Percentiles rank a stretch among this genome's conserved stretches.
phyloP scores from a whole-genome alignment of 495 filamentous ascomycete species.

The Lichenothelia convexa region DNA sequence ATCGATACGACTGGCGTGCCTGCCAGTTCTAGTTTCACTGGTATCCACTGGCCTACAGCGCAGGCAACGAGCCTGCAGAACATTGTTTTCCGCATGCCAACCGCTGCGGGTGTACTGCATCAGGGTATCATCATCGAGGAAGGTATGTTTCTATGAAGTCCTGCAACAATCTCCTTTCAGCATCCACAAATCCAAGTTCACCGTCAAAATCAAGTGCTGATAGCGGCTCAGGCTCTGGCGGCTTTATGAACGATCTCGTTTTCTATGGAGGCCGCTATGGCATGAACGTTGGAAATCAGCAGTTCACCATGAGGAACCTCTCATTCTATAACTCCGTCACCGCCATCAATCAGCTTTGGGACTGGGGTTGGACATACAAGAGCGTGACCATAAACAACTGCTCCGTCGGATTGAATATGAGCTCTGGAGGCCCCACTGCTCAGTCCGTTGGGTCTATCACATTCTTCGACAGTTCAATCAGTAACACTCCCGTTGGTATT shows the following conservation, averaged over 20 bases:
- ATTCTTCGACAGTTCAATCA: constrained; percentile 18
- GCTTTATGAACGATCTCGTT: constrained; percentile 42
- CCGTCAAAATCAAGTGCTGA: too few species aligned
- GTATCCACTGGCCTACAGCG: constrained; percentile 67
- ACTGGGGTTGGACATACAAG: constrained; percentile 40
- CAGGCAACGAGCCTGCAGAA: constrained; percentile 59
- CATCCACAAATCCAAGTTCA: too few species aligned
- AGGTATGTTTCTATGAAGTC: constrained; percentile 30
- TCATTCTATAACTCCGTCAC: constrained; percentile 44
- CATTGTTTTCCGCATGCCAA: constrained; percentile 52
- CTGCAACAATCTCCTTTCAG: constrained; percentile 7
- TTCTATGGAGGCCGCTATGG: constrained; percentile 59
- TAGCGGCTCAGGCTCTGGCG: constrained; percentile 54
- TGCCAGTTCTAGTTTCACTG: constrained; percentile 30
- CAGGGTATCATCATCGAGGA: constrained; percentile 70
- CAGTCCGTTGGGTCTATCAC: constrained; percentile 16
- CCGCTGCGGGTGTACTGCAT: constrained; percentile 52
- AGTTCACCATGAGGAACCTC: constrained; percentile 63
- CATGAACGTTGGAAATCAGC: constrained; percentile 53
- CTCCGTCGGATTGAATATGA: constrained; percentile 16
- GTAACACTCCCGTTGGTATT: constrained; percentile 14
- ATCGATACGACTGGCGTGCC: constrained; percentile 52
- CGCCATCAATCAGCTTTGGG: constrained; percentile 39
- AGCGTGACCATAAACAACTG: constrained; percentile 20
- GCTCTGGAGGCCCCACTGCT: constrained; percentile 7